Conservation (phyloP, 2,329 filamentous ascomycete species). For the Colletotrichum filicis region DNA sequence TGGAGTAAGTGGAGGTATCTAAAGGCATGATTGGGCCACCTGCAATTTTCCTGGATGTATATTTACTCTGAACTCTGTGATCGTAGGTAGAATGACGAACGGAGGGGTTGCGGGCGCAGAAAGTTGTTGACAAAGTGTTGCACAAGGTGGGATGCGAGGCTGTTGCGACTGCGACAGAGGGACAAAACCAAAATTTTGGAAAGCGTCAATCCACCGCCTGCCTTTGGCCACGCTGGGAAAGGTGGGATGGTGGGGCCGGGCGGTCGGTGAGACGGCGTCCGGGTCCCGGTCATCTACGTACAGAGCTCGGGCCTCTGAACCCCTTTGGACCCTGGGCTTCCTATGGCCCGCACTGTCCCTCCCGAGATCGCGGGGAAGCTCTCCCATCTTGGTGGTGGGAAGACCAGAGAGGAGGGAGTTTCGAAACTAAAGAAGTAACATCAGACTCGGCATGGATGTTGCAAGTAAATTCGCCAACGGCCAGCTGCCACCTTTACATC, state of each 20-base stretch:
- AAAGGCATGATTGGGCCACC: constrained; percentile 77
- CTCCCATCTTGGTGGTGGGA: background rate
- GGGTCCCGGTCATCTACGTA: background rate
- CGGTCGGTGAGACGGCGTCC: constrained; percentile 17
- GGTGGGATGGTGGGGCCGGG: constrained; percentile 34
- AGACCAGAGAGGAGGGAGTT: background rate
- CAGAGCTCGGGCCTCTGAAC: constrained; percentile 17
- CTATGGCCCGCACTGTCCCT: constrained; percentile 13
- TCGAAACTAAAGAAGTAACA: background rate
- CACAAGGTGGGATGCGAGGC: background rate
- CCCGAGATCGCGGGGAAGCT: constrained; percentile 29
- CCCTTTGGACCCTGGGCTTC: background rate
- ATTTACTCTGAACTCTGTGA: background rate
- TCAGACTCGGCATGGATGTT: constrained; percentile 18
- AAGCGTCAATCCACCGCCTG: constrained; percentile 25
- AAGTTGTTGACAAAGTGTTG: background rate
- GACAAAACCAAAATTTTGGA: constrained; percentile 28
- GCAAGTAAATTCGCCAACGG: background rate
- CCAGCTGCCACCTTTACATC: background rate
- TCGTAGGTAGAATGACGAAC: too few relatives aligned
- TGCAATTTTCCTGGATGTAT: background rate
- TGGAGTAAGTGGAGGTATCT: constrained; percentile 90
- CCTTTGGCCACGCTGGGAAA: constrained; percentile 12
- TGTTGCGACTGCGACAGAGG: background rate
- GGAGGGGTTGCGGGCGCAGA: background rate